Evolutionary conservation across 2,329 filamentous ascomycete species (phyloP), one percentile per base, ranked within the genome.

Genomic region (Sporothrix inflata): DNA sequence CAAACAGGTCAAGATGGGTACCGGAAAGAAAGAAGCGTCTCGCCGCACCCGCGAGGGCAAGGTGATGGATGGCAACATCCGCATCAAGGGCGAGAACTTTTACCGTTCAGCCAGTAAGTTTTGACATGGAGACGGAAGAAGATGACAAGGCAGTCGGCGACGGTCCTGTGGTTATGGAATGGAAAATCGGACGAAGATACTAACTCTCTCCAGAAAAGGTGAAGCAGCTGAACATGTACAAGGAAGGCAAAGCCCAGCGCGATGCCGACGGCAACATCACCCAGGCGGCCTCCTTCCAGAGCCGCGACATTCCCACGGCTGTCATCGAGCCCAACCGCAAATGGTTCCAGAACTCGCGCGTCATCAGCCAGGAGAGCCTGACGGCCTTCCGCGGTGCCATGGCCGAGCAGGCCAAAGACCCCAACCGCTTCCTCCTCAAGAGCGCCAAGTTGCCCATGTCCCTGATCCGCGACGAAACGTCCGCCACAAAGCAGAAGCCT

Each of bases 371-470:
- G 81, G 93, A 97, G 80, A 92, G 74, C 21, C 73, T 77, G 63
- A 63, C 69, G 60, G 74, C 92, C 1, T 99, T 99, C 83, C 90
- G 96, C 74, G 91, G 94, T 73, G 96, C 96, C 34, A 95, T 99
- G 83, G 93, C 93, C 55, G 94, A 97, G 82, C 92, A 94, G 82
- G 91, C 93, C 69, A 90, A 91, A 21, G 94, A 99, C 79, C 96
- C 96, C 0, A 98, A 97, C 82, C 91, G 92, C 74, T 96, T 97
- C 74, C 88, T 98, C n/a, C 86, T 99, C 75, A 98, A 98, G 85
- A 92, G 92, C 76, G 98, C 98, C 83, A 98, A 98, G 85, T 87
- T 99, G 66, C 96, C 96, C 53, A 95, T 99, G 94, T 95, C 90
- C 76, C 84, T 99, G 80, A 97, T 99, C 79, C 88, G 90, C 74